Percentiles rank a stretch among this genome's conserved stretches.
These are phyloP conservation scores for Craspedostauros australis DNA, from an alignment of 108 stramenopile genomes.

Conservation along the genomic window DNA sequence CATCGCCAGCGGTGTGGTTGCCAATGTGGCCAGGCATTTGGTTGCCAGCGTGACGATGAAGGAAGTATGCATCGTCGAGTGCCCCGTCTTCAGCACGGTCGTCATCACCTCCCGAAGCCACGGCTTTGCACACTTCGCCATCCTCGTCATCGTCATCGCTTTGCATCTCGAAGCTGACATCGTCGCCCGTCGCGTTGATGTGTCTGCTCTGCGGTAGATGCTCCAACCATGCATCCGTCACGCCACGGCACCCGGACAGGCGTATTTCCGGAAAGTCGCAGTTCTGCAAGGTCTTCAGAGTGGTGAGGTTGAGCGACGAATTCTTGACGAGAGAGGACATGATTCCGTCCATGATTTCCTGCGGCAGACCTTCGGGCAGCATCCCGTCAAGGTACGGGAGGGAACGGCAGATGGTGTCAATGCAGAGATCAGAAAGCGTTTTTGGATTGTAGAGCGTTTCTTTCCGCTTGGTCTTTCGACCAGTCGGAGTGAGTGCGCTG, in stretches of 20 bases:
- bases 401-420: constrained; percentile 62
- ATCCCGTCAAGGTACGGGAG: constrained; percentile 53
- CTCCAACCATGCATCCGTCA: constrained; percentile 73
- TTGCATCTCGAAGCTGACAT: no score
- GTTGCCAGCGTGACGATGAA: no score
- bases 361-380: constrained; percentile 69
- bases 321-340: constrained; percentile 51
- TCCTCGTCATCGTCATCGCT: constrained; percentile 7
- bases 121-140: not conserved
- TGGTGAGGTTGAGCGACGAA: constrained; percentile 68
- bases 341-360: constrained; percentile 72
- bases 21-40: no score
- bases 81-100: no score
- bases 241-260: constrained; percentile 69
- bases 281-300: constrained; percentile 47
- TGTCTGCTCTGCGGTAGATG: constrained; percentile 9
- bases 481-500: no score
- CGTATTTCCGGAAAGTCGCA: constrained; percentile 57
- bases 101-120: no score
- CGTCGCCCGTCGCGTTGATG: no score
- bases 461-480: constrained; percentile 51
- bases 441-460: constrained; percentile 54
- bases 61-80: no score
- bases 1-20: no score
- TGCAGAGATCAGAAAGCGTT: constrained; percentile 58